phyloP scores from a whole-genome alignment of 208 protist species.

The Acanthamoeba castellanii region DNA sequence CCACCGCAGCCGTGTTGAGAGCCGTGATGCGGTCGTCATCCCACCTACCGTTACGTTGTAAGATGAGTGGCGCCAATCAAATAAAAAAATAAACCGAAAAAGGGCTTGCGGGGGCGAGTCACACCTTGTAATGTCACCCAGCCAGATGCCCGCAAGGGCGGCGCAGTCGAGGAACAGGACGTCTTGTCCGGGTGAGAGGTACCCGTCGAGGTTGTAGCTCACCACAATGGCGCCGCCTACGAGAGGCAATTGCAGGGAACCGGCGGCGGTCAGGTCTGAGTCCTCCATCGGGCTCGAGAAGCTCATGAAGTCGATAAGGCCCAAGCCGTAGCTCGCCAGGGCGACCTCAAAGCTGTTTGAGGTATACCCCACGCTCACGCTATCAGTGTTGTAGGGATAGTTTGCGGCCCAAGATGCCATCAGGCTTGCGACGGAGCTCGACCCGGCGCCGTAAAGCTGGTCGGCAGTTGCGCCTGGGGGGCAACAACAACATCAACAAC shows the following conservation, averaged over 20 bases:
- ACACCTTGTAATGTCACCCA: background rate
- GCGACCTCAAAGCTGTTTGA: background rate
- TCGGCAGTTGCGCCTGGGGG: no score
- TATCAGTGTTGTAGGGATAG: constrained; percentile 7
- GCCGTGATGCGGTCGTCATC: background rate
- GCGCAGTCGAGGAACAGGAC: background rate
- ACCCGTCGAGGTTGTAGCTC: background rate
- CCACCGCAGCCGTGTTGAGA: background rate
- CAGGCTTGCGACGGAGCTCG: background rate
- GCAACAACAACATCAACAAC: background rate
- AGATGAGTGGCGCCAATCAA: no score
- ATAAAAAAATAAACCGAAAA: no score
- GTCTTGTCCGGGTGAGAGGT: background rate
- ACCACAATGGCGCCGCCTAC: background rate
- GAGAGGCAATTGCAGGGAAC: background rate
- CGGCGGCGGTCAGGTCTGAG: background rate
- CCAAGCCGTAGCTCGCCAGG: background rate
- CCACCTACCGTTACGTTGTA: no score
- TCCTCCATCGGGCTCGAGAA: background rate
- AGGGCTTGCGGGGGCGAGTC: no score
- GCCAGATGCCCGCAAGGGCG: background rate
- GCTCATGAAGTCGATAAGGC: constrained; percentile 11
- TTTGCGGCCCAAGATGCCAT: background rate
- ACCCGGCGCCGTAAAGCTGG: background rate
- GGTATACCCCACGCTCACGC: background rate